Conservation (phyloP, 2,329 filamentous ascomycete species). For the Alternaria hordeiaustralica region DNA sequence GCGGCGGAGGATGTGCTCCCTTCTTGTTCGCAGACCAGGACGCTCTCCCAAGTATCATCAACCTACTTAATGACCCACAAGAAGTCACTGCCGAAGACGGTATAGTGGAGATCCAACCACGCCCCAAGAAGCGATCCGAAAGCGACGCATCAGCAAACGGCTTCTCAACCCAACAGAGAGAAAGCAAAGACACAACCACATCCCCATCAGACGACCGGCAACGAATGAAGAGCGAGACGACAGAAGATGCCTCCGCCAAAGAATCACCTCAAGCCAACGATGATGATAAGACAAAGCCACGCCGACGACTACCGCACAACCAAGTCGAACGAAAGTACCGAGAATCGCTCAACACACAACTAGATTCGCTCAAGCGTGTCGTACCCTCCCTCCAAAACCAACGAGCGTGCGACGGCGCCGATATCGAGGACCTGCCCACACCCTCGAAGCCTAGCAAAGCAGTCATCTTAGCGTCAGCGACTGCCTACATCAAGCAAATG, state of each 20-base stretch:
- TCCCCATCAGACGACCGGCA: slow-evolving; percentile 24
- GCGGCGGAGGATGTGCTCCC: slow-evolving; percentile 49
- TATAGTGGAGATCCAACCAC: slow-evolving; percentile 46
- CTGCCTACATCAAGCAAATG: slow-evolving; percentile 55
- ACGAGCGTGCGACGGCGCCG: slow-evolving; percentile 46
- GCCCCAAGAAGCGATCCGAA: slow-evolving; percentile 46
- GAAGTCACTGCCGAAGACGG: slow-evolving; percentile 45
- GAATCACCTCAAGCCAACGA: slow-evolving; percentile 26
- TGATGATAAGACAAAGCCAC: slow-evolving; percentile 42
- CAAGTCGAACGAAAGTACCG: slow-evolving; percentile 57
- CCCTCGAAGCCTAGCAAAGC: slow-evolving; percentile 54
- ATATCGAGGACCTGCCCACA: slow-evolving; percentile 53
- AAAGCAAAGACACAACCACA: slow-evolving; percentile 23
- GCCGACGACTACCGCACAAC: slow-evolving; percentile 51
- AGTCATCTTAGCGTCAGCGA: slow-evolving; percentile 55
- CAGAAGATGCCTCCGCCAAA: slow-evolving; percentile 36
- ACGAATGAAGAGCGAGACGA: slow-evolving; percentile 42
- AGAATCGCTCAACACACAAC: slow-evolving; percentile 55
- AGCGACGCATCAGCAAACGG: slow-evolving; percentile 39
- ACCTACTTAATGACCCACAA: slow-evolving; percentile 37
- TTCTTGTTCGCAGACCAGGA: slow-evolving; percentile 49
- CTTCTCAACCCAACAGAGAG: slow-evolving; percentile 40
- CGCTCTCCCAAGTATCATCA: slow-evolving; percentile 38
- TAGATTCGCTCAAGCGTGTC: slow-evolving; percentile 51
- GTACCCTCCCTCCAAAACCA: slow-evolving; percentile 49